Conservation (phyloP, 148 eudicot species). For the Simmondsia chinensis region DNA sequence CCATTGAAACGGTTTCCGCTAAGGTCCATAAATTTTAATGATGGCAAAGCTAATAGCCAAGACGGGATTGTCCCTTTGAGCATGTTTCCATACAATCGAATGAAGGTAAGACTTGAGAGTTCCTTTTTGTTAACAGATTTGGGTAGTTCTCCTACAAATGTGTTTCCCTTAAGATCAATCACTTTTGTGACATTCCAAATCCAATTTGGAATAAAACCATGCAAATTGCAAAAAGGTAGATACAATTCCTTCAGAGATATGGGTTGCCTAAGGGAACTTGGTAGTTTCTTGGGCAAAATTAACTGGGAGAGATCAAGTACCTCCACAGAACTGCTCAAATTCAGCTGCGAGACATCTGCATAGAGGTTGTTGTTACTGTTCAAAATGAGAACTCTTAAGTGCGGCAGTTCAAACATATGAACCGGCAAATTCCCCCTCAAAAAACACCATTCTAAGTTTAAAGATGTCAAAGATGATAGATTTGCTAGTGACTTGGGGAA, state of each 20-base stretch:
- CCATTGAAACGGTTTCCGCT: too few relatives aligned
- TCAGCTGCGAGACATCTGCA: not conserved
- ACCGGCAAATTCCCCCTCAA: constrained; percentile 11
- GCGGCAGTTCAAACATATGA: constrained; percentile 10
- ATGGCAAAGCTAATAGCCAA: too few relatives aligned
- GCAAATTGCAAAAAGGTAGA: not conserved
- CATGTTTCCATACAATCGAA: not conserved
- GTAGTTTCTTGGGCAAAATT: constrained; percentile 8
- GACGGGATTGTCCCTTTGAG: too few relatives aligned
- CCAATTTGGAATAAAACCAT: constrained; percentile 13
- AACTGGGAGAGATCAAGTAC: not conserved
- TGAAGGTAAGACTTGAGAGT: not conserved
- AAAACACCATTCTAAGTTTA: not conserved
- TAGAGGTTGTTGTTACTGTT: not conserved
- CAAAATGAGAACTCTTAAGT: not conserved
- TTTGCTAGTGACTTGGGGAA: constrained; percentile 12
- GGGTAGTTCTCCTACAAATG: not conserved
- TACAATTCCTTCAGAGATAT: constrained; percentile 5
- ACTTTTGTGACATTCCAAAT: constrained; percentile 8
- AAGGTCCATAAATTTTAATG: too few relatives aligned
- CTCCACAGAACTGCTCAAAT: constrained; percentile 12
- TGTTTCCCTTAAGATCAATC: not conserved
- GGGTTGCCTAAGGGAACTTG: constrained; percentile 13
- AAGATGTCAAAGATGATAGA: constrained; percentile 5
- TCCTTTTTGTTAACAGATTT: not conserved